Percentiles rank a stretch among this genome's conserved stretches.
phyloP scores from a whole-genome alignment of 495 filamentous ascomycete species.

The Beverwykella pulmonaria region DNA sequence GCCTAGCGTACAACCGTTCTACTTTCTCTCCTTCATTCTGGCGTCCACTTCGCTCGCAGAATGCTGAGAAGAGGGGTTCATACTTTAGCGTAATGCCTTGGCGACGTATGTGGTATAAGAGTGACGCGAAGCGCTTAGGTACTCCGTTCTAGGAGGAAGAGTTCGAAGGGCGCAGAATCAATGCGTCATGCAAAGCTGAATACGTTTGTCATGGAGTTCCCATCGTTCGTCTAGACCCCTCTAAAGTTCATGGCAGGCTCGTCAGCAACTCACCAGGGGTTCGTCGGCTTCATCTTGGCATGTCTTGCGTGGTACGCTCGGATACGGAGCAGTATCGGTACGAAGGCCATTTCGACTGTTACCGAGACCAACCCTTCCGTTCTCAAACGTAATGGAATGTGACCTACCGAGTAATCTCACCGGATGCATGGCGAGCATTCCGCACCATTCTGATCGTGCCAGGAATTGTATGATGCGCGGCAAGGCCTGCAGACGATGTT shows the following conservation, averaged over 20 bases:
- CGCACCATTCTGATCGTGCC: slow-evolving; percentile 14
- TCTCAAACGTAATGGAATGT: background rate
- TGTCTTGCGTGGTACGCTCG: background rate
- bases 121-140: too few species aligned
- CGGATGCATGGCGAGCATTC: slow-evolving; percentile 15
- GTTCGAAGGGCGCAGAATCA: background rate
- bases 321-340: slow-evolving; percentile 4
- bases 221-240: background rate
- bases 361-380: background rate
- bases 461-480: background rate
- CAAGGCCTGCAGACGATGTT: background rate
- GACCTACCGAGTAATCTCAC: slow-evolving; percentile 13
- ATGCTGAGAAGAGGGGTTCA: background rate
- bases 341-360: background rate
- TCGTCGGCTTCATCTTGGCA: background rate
- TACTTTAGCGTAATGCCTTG: too few species aligned
- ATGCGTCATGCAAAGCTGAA: too few species aligned
- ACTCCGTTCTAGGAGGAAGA: too few species aligned
- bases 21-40: too few species aligned
- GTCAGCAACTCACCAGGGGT: background rate
- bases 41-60: too few species aligned
- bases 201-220: too few species aligned
- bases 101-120: too few species aligned
- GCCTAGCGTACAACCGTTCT: too few species aligned
- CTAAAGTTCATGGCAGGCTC: background rate